These are phyloP conservation scores for Gossypium longicalyx DNA, from an alignment of 345 rosid genomes.

Conservation along the genomic window DNA sequence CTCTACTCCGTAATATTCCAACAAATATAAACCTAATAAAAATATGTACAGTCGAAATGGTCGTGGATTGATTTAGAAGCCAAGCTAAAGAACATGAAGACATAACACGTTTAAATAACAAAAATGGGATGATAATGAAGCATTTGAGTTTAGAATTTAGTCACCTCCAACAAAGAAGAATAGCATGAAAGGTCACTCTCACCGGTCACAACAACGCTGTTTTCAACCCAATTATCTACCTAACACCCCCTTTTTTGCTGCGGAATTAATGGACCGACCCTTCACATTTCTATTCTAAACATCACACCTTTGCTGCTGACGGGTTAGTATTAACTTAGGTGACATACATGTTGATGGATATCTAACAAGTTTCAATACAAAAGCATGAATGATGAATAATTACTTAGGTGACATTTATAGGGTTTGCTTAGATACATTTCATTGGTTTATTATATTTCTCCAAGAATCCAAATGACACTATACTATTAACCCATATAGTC, in stretches of 20 bases:
- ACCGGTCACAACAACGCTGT: too few species aligned
- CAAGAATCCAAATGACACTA: not conserved
- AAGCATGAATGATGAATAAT: too few species aligned
- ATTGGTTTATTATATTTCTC: not conserved
- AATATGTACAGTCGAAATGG: not conserved
- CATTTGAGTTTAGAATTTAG: not conserved
- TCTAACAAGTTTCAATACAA: not conserved
- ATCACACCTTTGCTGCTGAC: not conserved
- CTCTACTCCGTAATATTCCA: too few species aligned
- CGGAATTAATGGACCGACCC: not conserved
- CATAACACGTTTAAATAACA: too few species aligned
- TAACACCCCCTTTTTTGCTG: not conserved
- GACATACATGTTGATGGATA: not conserved
- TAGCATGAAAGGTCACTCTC: too few species aligned
- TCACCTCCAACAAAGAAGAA: too few species aligned
- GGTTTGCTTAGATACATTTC: conserved; percentile 9
- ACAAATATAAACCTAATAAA: too few species aligned
- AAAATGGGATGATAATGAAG: too few species aligned
- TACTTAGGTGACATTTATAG: not conserved
- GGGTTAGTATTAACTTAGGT: not conserved
- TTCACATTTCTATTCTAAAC: not conserved
- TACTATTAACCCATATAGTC: not conserved
- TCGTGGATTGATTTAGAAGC: not conserved
- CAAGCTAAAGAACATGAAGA: too few species aligned
- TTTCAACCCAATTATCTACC: too few species aligned